phyloP scores from a whole-genome alignment of 768 basidiomycete species.

The Lactarius sp. region DNA sequence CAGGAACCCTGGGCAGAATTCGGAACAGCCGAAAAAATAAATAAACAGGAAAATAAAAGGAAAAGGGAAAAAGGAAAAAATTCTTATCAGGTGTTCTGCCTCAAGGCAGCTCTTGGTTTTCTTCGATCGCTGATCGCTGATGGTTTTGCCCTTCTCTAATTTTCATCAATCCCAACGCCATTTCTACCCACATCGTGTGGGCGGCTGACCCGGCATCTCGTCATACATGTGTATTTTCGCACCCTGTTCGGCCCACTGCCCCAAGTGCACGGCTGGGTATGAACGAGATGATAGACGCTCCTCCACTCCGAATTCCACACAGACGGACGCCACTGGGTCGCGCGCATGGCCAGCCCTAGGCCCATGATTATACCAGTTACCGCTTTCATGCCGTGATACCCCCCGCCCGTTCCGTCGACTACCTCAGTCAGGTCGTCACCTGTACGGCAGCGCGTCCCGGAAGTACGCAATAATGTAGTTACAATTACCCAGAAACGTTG shows the following conservation, averaged over 20 bases:
- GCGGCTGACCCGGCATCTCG: neutral
- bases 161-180: neutral
- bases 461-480: neutral
- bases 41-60: neutral
- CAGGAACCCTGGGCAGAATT: neutral
- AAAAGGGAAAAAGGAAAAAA: neutral
- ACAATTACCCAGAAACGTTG: neutral
- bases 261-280: neutral
- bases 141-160: neutral
- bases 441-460: neutral
- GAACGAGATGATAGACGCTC: neutral
- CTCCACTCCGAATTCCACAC: neutral
- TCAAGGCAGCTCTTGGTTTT: neutral
- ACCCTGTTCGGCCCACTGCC: too few relatives aligned
- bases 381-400: neutral
- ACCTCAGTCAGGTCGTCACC: neutral
- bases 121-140: conserved; percentile 1
- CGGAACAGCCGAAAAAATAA: neutral
- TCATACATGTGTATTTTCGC: neutral
- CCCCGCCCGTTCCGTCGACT: neutral
- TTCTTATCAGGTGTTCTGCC: neutral
- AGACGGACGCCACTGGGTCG: neutral
- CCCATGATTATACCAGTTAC: neutral
- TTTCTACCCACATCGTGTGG: neutral
- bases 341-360: neutral